Evolutionary conservation across 148 eudicot species (phyloP).

Genomic region (Polygonum aviculare): DNA sequence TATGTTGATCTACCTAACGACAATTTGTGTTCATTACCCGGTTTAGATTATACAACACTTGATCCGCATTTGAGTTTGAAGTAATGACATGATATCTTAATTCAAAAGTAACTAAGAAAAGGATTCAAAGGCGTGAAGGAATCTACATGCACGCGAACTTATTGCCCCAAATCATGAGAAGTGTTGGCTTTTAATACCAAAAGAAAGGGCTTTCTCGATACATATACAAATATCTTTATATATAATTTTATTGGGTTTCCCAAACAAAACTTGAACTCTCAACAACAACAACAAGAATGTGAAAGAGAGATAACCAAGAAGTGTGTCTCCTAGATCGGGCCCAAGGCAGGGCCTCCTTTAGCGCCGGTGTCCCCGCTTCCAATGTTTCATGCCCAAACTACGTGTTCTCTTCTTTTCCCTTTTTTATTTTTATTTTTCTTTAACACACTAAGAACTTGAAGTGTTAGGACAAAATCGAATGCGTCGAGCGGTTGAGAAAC

Average conservation of each 20-base stretch:
- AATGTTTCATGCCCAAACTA: not conserved
- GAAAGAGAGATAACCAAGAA: slow-evolving; percentile 28
- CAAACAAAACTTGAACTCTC: not conserved
- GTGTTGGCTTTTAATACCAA: slow-evolving; percentile 6
- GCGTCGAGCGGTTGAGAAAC: no score
- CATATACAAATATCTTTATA: not conserved
- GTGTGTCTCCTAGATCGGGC: slow-evolving; percentile 41
- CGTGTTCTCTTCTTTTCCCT: not conserved
- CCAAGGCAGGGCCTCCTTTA: slow-evolving; percentile 49
- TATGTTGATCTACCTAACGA: no score
- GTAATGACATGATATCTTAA: not conserved
- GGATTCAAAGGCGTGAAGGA: slow-evolving; percentile 29
- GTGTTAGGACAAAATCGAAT: no score
- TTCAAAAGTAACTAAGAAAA: not conserved
- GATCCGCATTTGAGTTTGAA: not conserved
- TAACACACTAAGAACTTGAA: no score
- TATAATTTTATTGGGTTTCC: not conserved
- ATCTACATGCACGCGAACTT: slow-evolving; percentile 34
- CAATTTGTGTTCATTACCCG: not conserved
- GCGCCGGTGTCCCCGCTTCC: slow-evolving; percentile 73
- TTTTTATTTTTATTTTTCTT: not conserved
- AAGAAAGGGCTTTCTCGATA: not conserved
- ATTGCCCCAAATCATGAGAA: slow-evolving; percentile 30
- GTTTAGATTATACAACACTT: not conserved
- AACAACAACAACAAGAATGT: not conserved